Evolutionary conservation across 805 yeast species (phyloP), one percentile per base, ranked within the genome.

Genomic region (Wickerhamiella vanderwaltii): DNA sequence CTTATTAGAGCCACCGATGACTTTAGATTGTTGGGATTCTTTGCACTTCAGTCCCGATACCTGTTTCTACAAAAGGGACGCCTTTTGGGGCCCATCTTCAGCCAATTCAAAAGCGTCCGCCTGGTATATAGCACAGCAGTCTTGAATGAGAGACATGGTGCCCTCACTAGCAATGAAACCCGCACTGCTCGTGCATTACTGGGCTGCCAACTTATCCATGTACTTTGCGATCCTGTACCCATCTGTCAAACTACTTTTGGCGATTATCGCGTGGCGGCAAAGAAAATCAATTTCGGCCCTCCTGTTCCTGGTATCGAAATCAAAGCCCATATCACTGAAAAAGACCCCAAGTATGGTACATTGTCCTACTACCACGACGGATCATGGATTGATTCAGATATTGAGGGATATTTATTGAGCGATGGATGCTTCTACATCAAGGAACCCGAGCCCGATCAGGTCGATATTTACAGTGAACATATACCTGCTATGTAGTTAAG

Each of bases 121-220:
- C 49, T 59, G 12, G 38, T 61, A 3, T 53, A 57, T 43, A 39
- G 62, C 1, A 48, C 48, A 6, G 43, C 53, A 11, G 50, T 51
- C 15, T 43, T 43, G 3, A 51, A 46, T 2, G 47, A 36, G 25
- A 38, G 38, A 19, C 43, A 31, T 9, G 46, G 43, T 6, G 36
- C 45, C 5, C 44, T 58, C 28, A 43, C 55, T 7, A 44, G 60
- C 1, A 40, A 43, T 6, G 53, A 57, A 6, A 39, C 54, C 9
- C 45, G 50, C 7, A 41, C 26, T 3, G 44, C 59, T 6, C 46
- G 66, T 11, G 59, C 60, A 3, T 52, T 61, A 12, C 43, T 60
- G 3, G 67, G 67, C 5, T 44, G 64, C 1, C 55, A 54, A 30
- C 47, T 63, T 17, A 36, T 63, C 9, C 64, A 59, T 36, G 49